A percentile compares a stretch with the other conserved stretches of the same genome.
Evolutionary conservation across 208 protist genomes (phyloP).

Genomic region (Leishmania gerbilli): DNA sequence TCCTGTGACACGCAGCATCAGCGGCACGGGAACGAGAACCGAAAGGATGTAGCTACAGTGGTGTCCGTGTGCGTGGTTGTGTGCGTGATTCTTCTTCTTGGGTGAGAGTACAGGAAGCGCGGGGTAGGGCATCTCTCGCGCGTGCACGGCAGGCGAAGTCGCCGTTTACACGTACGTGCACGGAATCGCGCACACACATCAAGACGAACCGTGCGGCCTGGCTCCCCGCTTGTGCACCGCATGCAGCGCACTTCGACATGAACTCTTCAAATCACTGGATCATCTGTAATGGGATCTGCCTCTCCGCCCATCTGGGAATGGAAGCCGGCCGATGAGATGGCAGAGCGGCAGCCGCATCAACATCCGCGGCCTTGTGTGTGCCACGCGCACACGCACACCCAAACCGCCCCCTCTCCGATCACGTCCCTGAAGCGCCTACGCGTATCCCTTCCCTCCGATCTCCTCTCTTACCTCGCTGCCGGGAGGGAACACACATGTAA

Average conservation of each 20-base stretch:
- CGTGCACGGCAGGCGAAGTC: background rate
- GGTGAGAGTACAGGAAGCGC: background rate
- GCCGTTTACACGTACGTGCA: background rate
- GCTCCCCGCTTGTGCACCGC: background rate
- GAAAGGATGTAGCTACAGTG: background rate
- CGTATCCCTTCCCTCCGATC: background rate
- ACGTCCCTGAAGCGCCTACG: background rate
- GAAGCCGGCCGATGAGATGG: background rate
- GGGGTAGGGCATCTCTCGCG: background rate
- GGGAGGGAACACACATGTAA: background rate
- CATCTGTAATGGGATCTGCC: background rate
- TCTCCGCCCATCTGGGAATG: background rate
- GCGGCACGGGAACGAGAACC: background rate
- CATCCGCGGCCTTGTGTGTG: background rate
- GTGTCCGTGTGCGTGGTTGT: background rate
- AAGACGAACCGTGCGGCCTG: background rate
- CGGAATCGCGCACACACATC: background rate
- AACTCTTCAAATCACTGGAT: background rate
- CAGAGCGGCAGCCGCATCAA: background rate
- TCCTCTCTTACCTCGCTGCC: background rate
- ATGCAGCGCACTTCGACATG: background rate
- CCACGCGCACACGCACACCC: background rate
- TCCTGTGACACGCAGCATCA: constrained; percentile 13
- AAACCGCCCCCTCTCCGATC: no score
- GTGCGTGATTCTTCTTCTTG: no score